These are phyloP conservation scores for Garcia nutans DNA, from an alignment of 345 rosid species.

Conservation along the genomic window DNA sequence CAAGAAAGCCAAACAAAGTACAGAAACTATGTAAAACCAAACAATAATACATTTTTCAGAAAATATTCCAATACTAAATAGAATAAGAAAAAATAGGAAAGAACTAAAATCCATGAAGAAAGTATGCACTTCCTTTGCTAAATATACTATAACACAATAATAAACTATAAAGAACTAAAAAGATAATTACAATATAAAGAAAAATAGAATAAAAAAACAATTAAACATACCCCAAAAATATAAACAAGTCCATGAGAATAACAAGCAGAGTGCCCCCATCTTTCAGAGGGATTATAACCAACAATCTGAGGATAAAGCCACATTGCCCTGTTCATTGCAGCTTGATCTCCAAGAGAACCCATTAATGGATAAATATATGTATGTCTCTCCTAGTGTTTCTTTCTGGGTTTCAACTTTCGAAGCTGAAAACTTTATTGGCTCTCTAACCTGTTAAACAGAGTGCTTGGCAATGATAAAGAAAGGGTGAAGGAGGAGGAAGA, in stretches of 20 bases:
- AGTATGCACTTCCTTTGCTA: constrained; percentile 20
- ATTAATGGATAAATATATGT: constrained; percentile 13
- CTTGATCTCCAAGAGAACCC: constrained; percentile 48
- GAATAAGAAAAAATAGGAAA: constrained; percentile 26
- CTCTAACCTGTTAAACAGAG: constrained; percentile 12
- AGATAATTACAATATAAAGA: neutral
- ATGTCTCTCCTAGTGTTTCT: neutral
- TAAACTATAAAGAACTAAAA: neutral
- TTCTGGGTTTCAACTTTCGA: neutral
- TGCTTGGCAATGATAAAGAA: constrained; percentile 32
- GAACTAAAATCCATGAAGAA: constrained; percentile 22
- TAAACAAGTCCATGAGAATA: constrained; percentile 54
- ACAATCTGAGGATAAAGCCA: constrained; percentile 61
- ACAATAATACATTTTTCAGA: constrained; percentile 1
- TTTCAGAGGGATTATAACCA: constrained; percentile 63
- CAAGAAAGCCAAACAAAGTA: constrained; percentile 32
- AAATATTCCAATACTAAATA: constrained; percentile 17
- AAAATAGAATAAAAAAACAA: neutral
- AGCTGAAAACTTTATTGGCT: neutral
- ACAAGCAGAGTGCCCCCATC: constrained; percentile 89
- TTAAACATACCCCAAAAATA: constrained; percentile 60
- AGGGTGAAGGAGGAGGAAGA: neutral
- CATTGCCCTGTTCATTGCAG: constrained; percentile 55
- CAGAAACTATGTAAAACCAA: constrained; percentile 23
- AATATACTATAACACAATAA: constrained; percentile 7